Conservation (phyloP, 179 eudicot genomes). For the Amaranthus tricolor region DNA sequence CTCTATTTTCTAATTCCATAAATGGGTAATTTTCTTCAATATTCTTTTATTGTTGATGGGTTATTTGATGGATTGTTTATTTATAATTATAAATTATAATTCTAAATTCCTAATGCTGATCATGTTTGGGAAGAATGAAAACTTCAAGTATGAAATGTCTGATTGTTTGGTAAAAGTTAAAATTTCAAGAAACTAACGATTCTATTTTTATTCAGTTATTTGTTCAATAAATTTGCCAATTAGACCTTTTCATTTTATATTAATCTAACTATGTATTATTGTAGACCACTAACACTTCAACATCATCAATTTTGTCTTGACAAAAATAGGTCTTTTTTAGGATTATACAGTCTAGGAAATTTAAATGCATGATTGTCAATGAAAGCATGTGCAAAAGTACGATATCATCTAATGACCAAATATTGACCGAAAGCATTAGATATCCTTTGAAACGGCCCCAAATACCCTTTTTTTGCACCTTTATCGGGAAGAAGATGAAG, state of each 20-base stretch:
- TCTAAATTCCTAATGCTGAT: background rate
- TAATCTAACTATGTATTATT: background rate
- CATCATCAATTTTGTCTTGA: background rate
- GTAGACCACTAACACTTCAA: background rate
- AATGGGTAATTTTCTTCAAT: conserved; percentile 23
- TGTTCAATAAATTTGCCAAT: background rate
- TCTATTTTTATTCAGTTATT: background rate
- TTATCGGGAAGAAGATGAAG: too few relatives aligned
- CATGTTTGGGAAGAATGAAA: background rate
- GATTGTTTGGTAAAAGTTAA: background rate
- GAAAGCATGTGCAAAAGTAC: background rate
- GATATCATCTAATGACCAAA: too few relatives aligned
- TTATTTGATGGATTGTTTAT: background rate
- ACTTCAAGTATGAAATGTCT: background rate
- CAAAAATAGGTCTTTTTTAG: background rate
- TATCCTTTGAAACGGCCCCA: too few relatives aligned
- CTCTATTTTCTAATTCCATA: conserved; percentile 19
- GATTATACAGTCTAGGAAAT: background rate
- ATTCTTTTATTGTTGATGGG: background rate
- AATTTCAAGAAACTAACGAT: conserved; percentile 1
- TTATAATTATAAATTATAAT: background rate
- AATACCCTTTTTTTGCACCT: too few relatives aligned
- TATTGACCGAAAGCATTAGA: too few relatives aligned
- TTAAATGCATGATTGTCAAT: background rate
- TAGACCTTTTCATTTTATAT: background rate